Evolutionary conservation across 441 rosid genomes (phyloP).

Genomic region (Biscutella laevigata): DNA sequence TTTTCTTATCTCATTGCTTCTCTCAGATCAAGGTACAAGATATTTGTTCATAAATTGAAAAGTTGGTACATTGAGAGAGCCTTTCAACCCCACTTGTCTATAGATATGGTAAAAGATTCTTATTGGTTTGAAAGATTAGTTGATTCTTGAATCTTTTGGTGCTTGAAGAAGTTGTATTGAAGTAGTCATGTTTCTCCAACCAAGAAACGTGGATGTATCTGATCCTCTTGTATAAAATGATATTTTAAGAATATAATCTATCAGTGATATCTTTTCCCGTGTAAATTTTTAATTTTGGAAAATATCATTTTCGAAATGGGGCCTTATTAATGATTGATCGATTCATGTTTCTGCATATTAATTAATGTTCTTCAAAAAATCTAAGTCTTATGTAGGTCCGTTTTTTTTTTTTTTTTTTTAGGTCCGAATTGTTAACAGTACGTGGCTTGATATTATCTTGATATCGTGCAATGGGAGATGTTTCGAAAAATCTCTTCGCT

Average conservation of each 20-base stretch:
- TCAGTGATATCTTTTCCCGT: conserved; percentile 7
- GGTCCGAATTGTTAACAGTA: too few relatives aligned
- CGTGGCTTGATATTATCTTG: conserved; percentile 1
- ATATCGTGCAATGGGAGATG: too few relatives aligned
- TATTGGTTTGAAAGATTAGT: conserved; percentile 19
- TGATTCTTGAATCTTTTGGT: conserved; percentile 17
- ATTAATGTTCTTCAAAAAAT: neutral
- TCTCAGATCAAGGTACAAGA: conserved; percentile 20
- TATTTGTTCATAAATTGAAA: conserved; percentile 11
- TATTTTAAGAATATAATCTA: neutral
- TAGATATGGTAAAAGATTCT: conserved; percentile 16
- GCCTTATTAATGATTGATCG: conserved; percentile 21
- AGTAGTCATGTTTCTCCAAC: conserved; percentile 18
- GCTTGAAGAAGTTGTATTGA: neutral
- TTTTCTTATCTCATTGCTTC: conserved; percentile 44
- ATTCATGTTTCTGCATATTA: neutral
- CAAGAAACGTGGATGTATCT: conserved; percentile 23
- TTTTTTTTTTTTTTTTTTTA: too few relatives aligned
- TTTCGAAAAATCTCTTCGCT: too few relatives aligned
- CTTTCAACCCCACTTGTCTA: conserved; percentile 9
- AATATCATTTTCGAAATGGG: conserved; percentile 16
- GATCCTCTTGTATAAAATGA: conserved; percentile 11
- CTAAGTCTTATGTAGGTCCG: conserved; percentile 13
- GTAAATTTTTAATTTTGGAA: conserved; percentile 16
- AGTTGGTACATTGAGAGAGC: conserved; percentile 3